Evolutionary conservation across 495 filamentous ascomycete species (phyloP).

Genomic region (Xylaria castorea): DNA sequence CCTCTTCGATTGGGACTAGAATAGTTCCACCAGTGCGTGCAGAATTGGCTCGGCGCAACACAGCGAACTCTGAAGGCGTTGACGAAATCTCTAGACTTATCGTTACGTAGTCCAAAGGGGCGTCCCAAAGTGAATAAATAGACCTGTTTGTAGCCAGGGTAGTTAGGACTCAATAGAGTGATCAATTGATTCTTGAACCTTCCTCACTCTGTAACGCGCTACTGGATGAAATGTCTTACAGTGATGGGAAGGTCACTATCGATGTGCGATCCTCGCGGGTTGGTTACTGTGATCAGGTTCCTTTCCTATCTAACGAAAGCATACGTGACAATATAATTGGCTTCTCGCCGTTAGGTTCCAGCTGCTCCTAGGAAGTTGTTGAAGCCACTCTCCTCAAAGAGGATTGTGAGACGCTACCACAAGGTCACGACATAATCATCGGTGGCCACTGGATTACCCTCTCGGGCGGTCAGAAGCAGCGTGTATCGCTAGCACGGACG

Average conservation of each 20-base stretch:
- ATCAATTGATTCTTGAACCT: too few relatives aligned
- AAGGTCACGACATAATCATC: constrained; percentile 65
- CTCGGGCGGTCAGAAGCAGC: constrained; percentile 71
- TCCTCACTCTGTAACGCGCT: constrained; percentile 56
- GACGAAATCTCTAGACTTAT: not conserved
- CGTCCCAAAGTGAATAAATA: too few relatives aligned
- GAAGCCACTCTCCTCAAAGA: constrained; percentile 63
- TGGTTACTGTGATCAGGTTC: constrained; percentile 41
- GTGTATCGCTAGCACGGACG: constrained; percentile 65
- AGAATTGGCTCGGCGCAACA: not conserved
- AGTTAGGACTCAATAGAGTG: too few relatives aligned
- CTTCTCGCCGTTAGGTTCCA: constrained; percentile 56
- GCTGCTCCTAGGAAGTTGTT: constrained; percentile 66
- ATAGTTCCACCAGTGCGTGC: not conserved
- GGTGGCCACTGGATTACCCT: constrained; percentile 70
- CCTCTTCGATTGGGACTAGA: not conserved
- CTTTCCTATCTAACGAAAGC: constrained; percentile 64
- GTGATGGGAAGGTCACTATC: constrained; percentile 16
- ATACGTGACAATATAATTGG: constrained; percentile 66
- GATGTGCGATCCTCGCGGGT: constrained; percentile 18
- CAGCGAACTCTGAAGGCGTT: not conserved
- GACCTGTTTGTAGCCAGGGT: too few relatives aligned
- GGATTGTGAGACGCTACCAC: constrained; percentile 59
- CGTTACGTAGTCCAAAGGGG: not conserved
- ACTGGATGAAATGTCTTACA: constrained; percentile 54